These are phyloP conservation scores for Macadamia tetraphylla DNA, from an alignment of 164 flowering plant species.

Conservation along the genomic window DNA sequence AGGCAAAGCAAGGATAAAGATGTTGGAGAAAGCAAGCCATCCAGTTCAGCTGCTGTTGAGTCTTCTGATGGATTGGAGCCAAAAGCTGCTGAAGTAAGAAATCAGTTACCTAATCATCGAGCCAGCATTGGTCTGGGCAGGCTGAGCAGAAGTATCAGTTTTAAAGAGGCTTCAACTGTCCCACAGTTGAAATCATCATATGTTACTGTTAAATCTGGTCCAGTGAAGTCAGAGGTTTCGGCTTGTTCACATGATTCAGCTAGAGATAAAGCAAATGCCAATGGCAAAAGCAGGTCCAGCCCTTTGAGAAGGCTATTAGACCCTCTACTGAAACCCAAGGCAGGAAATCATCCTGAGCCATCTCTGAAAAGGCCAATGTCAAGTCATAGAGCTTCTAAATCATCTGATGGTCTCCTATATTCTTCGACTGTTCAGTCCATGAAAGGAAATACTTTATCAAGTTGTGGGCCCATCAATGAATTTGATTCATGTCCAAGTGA, in stretches of 20 bases:
- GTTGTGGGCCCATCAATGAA: conserved; percentile 8
- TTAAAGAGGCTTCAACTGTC: conserved; percentile 44
- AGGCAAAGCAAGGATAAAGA: conserved; percentile 4
- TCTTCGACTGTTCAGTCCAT: conserved; percentile 13
- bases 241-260: conserved; percentile 16
- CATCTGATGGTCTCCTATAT: conserved; percentile 6
- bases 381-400: background rate
- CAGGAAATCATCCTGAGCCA: conserved; percentile 15
- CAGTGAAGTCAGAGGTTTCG: conserved; percentile 29
- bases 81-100: conserved; percentile 24
- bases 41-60: conserved; percentile 7
- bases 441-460: conserved; percentile 23
- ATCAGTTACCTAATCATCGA: conserved; percentile 40
- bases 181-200: conserved; percentile 42
- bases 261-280: conserved; percentile 23
- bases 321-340: conserved; percentile 55
- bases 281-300: conserved; percentile 52
- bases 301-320: conserved; percentile 78
- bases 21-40: conserved; percentile 9
- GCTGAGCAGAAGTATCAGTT: conserved; percentile 63
- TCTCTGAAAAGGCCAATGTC: conserved; percentile 10
- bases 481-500: conserved; percentile 17
- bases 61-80: conserved; percentile 18
- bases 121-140: conserved; percentile 41
- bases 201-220: conserved; percentile 40